A percentile compares a stretch with the other conserved stretches of the same genome.
Conservation (phyloP, 2,329 filamentous ascomycete genomes). For the Scortechinia acanthostroma region DNA sequence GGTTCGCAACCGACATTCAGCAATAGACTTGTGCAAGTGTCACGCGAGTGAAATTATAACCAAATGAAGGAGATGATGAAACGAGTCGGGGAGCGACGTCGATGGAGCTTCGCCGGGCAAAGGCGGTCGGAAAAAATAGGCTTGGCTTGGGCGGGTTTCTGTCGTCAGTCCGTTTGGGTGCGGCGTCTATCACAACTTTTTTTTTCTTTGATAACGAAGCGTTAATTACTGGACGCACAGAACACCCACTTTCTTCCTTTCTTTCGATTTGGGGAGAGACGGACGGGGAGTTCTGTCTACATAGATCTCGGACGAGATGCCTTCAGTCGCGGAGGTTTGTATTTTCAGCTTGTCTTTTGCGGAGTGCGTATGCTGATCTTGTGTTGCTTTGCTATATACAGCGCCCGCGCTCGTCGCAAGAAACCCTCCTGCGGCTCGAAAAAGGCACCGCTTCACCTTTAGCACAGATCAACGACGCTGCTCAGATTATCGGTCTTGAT, state of each 20-base stretch:
- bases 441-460: conserved; percentile 25
- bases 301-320: not conserved
- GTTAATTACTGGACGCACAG: no score
- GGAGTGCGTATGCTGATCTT: not conserved
- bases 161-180: not conserved
- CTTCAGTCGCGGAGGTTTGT: not conserved
- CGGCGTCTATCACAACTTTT: conserved; percentile 1
- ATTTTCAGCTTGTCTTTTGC: not conserved
- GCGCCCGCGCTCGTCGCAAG: conserved; percentile 22
- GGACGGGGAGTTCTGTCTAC: not conserved
- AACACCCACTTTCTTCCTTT: no score
- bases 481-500: conserved; percentile 28
- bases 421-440: conserved; percentile 31
- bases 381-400: not conserved
- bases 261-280: not conserved
- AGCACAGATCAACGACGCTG: conserved; percentile 28
- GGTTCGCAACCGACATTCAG: no score
- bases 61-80: no score
- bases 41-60: no score
- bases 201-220: not conserved
- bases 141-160: not conserved
- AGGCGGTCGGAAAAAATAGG: conserved; percentile 1
- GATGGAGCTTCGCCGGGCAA: not conserved
- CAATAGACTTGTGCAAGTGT: no score
- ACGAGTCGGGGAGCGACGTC: not conserved